Base-by-base conservation (phyloP, 306 rosid species). In the Mucuna pruriens region DNA sequence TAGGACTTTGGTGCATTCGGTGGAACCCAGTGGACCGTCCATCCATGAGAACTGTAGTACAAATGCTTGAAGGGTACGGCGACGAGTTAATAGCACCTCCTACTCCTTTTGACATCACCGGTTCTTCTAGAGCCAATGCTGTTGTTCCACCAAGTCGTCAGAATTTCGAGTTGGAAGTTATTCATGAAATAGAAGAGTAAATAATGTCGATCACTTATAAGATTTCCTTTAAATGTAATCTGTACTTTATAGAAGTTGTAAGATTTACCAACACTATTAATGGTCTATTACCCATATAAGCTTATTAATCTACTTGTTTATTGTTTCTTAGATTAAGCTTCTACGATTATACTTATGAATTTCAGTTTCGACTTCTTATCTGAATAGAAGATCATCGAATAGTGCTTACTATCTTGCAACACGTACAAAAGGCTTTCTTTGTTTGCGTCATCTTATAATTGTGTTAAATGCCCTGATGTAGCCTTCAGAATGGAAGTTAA, bases 21-120 rank as follows among this genome's bases (percentile, higher is more conserved):
- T 36, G 40, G 40, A 36, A 36, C 7, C 40, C 40, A 36, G 40
- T 36, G 40, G 40, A 36, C 7, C 40, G 40, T 36, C 40, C 40
- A 36, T 36, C 40, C 7, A 36, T 36, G 7, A 36, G 5, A 36
- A 36, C 40, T 36, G 40, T 36, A 6, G 40, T 36, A 36, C 40
- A 36, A 36, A 36, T 36, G 40, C 40, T 36, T 36, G 40, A 36
- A 36, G 40, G 40, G 7, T 3, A 36, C 5, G 40, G 40, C 2
- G 40, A 36, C 7, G 40, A 36, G 40, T 36, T 36, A 36, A 36
- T 36, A 2, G 7, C 4, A 36, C 40, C 40, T 4, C 40, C 84
- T 2, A 80, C 78, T 62, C 89, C 84, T 2, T 83, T 80, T 45
- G 80, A 78, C 7, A 36, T 36, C 23, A 38, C 49, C 2, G 4